phyloP scores from a whole-genome alignment of 2,329 filamentous ascomycete species.

The Aspergillus ibericus region DNA sequence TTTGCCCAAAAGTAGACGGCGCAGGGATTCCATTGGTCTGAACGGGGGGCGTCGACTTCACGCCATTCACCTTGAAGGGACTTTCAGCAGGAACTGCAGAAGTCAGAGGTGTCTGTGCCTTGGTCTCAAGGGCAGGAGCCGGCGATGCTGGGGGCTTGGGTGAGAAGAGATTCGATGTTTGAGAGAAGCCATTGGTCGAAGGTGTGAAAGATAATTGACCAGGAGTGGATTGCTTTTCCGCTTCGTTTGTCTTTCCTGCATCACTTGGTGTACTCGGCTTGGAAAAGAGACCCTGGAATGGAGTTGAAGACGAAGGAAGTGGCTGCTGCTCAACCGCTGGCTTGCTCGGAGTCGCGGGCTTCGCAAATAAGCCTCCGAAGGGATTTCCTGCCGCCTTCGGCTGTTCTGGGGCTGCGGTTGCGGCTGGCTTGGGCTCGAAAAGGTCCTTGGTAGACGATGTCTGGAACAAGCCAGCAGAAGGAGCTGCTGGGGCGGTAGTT shows the following conservation, averaged over 20 bases:
- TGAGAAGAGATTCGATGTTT: slow-evolving; percentile 5
- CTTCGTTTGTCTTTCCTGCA: slow-evolving; percentile 11
- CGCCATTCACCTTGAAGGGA: slow-evolving; percentile 16
- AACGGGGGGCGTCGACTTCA: slow-evolving; percentile 4
- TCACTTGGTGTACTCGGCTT: slow-evolving; percentile 17
- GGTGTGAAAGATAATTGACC: slow-evolving; percentile 17
- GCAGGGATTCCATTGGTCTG: slow-evolving; percentile 2
- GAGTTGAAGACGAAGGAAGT: slow-evolving; percentile 7
- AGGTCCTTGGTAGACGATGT: slow-evolving; percentile 23
- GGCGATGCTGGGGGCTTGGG: slow-evolving; percentile 12
- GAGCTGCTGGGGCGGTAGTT: slow-evolving; percentile 9
- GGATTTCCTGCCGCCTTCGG: slow-evolving; percentile 21
- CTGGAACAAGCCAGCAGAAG: slow-evolving; percentile 19
- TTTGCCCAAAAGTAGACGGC: slow-evolving; percentile 10
- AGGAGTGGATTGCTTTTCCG: slow-evolving; percentile 12
- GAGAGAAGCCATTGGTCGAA: slow-evolving; percentile 4
- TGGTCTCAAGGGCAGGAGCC: slow-evolving; percentile 10
- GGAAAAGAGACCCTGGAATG: slow-evolving; percentile 18
- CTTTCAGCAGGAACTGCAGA: slow-evolving; percentile 10
- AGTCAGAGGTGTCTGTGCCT: slow-evolving; percentile 7
- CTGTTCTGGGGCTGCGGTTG: slow-evolving; percentile 15
- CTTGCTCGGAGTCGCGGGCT: slow-evolving; percentile 15
- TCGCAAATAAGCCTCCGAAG: slow-evolving; percentile 23
- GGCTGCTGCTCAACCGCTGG: slow-evolving; percentile 17
- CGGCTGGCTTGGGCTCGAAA: slow-evolving; percentile 23